Base-by-base conservation (phyloP, 768 basidiomycete genomes). In the Imleria badia region DNA sequence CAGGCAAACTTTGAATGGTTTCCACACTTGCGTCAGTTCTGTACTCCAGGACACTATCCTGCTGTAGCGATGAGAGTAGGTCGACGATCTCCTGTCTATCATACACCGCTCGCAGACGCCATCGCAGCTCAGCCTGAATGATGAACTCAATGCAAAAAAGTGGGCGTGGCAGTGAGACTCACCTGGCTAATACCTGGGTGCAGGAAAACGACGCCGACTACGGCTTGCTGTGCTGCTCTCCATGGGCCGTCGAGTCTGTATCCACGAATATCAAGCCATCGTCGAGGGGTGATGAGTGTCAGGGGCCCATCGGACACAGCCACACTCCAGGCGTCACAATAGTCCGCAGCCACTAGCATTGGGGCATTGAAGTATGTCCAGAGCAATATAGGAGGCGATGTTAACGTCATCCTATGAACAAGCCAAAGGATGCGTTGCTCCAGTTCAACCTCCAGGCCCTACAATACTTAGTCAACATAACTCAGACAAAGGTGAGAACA, bases 221-320 rank as follows among this genome's bases (percentile, higher is more conserved):
- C 82, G 8, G 89, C 86, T 59, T 81, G 77, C 42, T 86, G 64
- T 9, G 84, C 89, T n/a, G 86, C 81, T 51, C 82, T 78, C 91
- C 91, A 93, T 35, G 80, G 77, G 52, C 85, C 83, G 11, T 71
- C 66, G 34, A 91, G 72, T 61, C 75, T 83, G 15, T 62, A 61
- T 4, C 91, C 91, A n/a, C 74, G 73, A 51, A 90, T 80, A 65
- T 90, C 87, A 38, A 89, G 70, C 91, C 90, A 92, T 17, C 90
- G 82, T 33, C 89, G 78, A 39, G 91, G 90, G 49, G 84, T 78
- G 15, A 84, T 58, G 59, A 80, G 72, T 43, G 66, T 72, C 76
- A 65, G 9, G 72, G 81, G 45, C 68, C 66, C 58, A 45, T 77
- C 71, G n/a, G 77, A 81, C 31, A 81, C 71, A 12, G 72, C 64